Conservation (phyloP, 75 land plant genomes). For the Pinus tabuliformis region DNA sequence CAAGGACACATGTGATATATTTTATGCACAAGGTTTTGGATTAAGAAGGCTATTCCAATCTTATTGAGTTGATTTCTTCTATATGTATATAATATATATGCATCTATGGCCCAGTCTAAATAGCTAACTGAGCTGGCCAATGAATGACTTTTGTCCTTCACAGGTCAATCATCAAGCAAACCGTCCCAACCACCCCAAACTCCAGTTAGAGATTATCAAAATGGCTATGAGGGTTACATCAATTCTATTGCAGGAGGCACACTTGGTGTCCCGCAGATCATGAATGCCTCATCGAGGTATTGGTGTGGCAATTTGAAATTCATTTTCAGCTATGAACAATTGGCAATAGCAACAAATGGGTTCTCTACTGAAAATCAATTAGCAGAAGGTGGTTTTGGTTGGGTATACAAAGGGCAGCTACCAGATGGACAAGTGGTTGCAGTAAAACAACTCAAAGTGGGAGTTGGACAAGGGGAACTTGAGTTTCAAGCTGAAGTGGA, state of each 20-base stretch:
- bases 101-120: neutral
- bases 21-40: neutral
- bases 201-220: constrained; percentile 1
- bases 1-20: neutral
- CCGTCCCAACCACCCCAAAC: neutral
- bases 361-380: constrained; percentile 46
- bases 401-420: constrained; percentile 72
- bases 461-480: constrained; percentile 82
- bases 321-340: constrained; percentile 37
- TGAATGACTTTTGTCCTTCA: neutral
- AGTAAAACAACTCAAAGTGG: constrained; percentile 77
- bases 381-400: constrained; percentile 80
- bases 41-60: neutral
- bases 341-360: constrained; percentile 43
- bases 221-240: neutral
- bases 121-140: constrained; percentile 8
- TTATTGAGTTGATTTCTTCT: neutral
- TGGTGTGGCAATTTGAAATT: constrained; percentile 47
- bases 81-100: neutral
- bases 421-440: constrained; percentile 65
- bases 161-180: constrained; percentile 3
- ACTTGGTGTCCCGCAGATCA: neutral
- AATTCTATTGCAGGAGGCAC: neutral
- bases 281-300: neutral
- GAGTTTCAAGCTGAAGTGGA: constrained; percentile 92